phyloP scores from a whole-genome alignment of 345 rosid genomes.

The Murraya koenigii region DNA sequence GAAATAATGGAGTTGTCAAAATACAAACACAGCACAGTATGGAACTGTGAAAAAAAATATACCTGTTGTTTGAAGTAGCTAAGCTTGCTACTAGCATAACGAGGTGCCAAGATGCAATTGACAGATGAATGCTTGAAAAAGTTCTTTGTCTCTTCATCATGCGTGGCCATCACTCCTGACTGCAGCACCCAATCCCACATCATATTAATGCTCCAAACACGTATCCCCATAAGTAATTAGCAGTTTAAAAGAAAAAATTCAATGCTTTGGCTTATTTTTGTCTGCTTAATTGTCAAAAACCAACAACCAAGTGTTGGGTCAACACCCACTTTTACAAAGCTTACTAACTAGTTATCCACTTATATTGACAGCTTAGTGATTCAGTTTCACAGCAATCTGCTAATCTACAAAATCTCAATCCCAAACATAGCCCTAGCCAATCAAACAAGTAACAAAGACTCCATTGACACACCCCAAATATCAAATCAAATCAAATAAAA shows the following conservation, averaged over 20 bases:
- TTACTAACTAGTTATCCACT: background rate
- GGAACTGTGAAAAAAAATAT: conserved; percentile 19
- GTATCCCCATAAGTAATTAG: background rate
- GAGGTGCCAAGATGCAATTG: conserved; percentile 83
- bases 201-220: background rate
- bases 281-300: background rate
- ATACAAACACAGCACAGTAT: background rate
- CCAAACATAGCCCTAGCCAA: background rate
- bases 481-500: background rate
- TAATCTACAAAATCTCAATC: background rate
- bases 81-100: conserved; percentile 85
- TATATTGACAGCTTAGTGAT: background rate
- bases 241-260: background rate
- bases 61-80: conserved; percentile 79
- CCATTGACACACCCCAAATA: background rate
- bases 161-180: conserved; percentile 88
- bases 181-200: conserved; percentile 34
- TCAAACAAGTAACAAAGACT: background rate
- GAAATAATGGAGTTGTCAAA: background rate
- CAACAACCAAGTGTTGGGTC: background rate
- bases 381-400: background rate
- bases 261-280: background rate
- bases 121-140: conserved; percentile 97
- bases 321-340: background rate
- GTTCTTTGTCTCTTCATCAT: conserved; percentile 86